Evolutionary conservation across 1,284 basidiomycete genomes (phyloP).

Genomic region (Athelia sp.): DNA sequence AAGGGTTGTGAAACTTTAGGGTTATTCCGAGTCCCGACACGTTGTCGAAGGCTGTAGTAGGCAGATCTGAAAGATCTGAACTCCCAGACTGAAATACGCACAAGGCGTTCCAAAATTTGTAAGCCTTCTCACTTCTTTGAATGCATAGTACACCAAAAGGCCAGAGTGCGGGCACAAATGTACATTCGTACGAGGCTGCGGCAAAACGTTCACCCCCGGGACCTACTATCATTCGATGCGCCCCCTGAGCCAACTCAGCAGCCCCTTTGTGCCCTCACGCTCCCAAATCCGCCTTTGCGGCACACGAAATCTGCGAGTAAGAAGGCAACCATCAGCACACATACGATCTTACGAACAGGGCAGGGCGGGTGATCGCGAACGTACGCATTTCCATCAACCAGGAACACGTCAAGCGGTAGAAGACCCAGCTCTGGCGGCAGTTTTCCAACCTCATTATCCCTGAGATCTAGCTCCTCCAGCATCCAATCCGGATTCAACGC

Average conservation of each 20-base stretch:
- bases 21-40: too few relatives aligned
- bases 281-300: slow-evolving; percentile 77
- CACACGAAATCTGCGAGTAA: slow-evolving; percentile 60
- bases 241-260: slow-evolving; percentile 69
- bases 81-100: too few relatives aligned
- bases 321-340: slow-evolving; percentile 4
- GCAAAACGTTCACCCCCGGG: too few relatives aligned
- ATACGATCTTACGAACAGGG: background rate
- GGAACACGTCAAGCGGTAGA: slow-evolving; percentile 68
- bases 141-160: too few relatives aligned
- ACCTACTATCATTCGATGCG: slow-evolving; percentile 46
- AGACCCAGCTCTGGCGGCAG: slow-evolving; percentile 65
- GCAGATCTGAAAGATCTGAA: too few relatives aligned
- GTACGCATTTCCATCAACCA: slow-evolving; percentile 81
- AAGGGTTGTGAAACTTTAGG: too few relatives aligned
- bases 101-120: too few relatives aligned
- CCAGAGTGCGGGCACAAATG: too few relatives aligned
- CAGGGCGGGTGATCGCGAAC: slow-evolving; percentile 25
- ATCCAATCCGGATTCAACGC: slow-evolving; percentile 56
- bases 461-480: slow-evolving; percentile 72
- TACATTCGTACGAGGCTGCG: too few relatives aligned
- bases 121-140: too few relatives aligned
- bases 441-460: slow-evolving; percentile 72
- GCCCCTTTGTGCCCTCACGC: slow-evolving; percentile 75
- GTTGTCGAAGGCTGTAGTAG: too few relatives aligned